Evolutionary conservation across 2,329 filamentous ascomycete species (phyloP), one percentile per base, ranked within the genome.

Genomic region (Helotiales sp.): DNA sequence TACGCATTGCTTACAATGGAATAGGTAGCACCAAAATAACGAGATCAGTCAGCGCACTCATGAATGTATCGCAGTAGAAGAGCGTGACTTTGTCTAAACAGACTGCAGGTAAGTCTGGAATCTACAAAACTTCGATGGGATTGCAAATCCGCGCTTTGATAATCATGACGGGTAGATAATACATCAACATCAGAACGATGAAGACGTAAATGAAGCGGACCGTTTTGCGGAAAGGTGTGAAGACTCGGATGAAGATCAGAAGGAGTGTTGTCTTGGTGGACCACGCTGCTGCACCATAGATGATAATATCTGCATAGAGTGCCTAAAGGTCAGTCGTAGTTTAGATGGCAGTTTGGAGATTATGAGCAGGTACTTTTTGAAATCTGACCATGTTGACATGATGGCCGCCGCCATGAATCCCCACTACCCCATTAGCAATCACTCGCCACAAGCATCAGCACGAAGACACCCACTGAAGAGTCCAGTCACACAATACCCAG

Each of bases 41-140:
- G 34, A 78, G 15, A 55, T 79, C 77, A 64, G 74, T 79, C 13
- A 78, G 63, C 22, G 75, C 75, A 43, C 75, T 77, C 60, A 78
- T 71, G 47, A 76, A 73, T 6, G 76, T 74, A 61, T 79, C 78
- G 22, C 74, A 74, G 6, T 71, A 74, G 30, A 79, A 75, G 43
- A 79, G 73, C 54, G 73, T 73, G 17, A 67, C 68, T 34, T 80
- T 78, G 67, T 81, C 72, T n/a, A 81, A 66, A 70, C 80, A 81
- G 13, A 43, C 47, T n/a, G 47, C 57, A 6, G 26, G 40, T 37
- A 61, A 24, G 47, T 50, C 50, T 2, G 66, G 63, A 59, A 75
- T 66, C 75, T 75, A 77, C 37, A 72, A 75, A 1, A 70, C 68
- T 1, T 40, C 26, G 32, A 77, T 72, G 2, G 76, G 76, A 11